These are phyloP conservation scores for Phaeolepiota aurea DNA, from an alignment of 768 basidiomycete species.

Conservation along the genomic window DNA sequence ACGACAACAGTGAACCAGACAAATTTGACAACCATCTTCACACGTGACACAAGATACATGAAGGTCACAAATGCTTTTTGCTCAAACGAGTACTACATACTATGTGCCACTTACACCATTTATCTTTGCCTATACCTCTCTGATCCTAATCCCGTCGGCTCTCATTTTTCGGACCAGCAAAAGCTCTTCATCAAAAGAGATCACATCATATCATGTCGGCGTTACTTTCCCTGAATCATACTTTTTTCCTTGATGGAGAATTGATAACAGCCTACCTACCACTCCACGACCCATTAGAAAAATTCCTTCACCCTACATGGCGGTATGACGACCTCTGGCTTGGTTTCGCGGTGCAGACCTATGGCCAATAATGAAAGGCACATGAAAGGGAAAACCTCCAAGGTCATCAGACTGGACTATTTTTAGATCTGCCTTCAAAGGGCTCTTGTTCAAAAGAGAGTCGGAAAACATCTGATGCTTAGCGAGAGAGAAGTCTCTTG, in stretches of 20 bases:
- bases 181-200: not conserved
- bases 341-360: no score
- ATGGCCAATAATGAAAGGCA: no score
- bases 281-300: no score
- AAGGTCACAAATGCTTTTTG: not conserved
- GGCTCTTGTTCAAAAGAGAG: no score
- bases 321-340: no score
- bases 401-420: no score
- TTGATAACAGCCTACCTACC: not conserved
- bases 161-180: not conserved
- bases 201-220: not conserved
- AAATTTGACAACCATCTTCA: not conserved
- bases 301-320: no score
- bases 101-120: not conserved
- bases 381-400: no score
- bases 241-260: not conserved
- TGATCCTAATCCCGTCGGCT: not conserved
- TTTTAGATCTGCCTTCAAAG: no score
- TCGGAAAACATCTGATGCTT: no score
- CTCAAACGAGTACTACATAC: not conserved
- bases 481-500: no score
- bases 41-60: not conserved
- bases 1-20: not conserved
- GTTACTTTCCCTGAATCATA: not conserved
- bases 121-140: not conserved